phyloP scores from a whole-genome alignment of 2,329 filamentous ascomycete genomes.

The Amesomyces nigricolor region DNA sequence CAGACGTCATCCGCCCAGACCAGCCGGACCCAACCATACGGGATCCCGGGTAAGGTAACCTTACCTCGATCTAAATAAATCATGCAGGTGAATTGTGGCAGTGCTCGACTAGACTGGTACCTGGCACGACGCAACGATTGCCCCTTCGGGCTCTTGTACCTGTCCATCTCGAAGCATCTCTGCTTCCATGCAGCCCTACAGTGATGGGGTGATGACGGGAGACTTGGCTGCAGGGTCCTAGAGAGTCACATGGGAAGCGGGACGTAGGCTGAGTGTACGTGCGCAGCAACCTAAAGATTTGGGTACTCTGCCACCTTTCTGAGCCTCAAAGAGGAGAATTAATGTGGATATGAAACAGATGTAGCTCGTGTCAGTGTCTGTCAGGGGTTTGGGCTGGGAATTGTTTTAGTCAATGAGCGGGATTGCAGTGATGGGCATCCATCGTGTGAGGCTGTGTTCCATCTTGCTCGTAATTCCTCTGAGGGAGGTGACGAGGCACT shows the following conservation, averaged over 20 bases:
- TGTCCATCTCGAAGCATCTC: neutral
- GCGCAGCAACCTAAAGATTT: too few species aligned
- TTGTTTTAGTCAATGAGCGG: too few species aligned
- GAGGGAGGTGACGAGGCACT: too few species aligned
- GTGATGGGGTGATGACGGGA: neutral
- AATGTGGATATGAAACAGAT: too few species aligned
- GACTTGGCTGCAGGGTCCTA: conserved; percentile 5
- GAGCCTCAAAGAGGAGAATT: too few species aligned
- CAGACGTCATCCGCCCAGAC: neutral
- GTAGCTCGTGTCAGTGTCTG: too few species aligned
- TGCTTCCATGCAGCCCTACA: conserved; percentile 18
- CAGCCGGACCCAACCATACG: neutral
- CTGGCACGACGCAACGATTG: neutral
- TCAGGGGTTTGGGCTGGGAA: too few species aligned
- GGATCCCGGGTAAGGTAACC: neutral
- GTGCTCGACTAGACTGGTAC: conserved; percentile 14
- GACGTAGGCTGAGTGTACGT: neutral
- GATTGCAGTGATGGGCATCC: too few species aligned
- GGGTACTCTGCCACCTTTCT: too few species aligned
- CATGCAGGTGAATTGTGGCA: conserved; percentile 19
- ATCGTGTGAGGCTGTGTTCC: too few species aligned
- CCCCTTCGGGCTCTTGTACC: neutral
- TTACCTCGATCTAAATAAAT: neutral
- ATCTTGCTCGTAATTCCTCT: too few species aligned
- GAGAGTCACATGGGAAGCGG: neutral